Percentiles rank a stretch among this genome's conserved stretches.
Conservation (phyloP, 2,329 filamentous ascomycete species). For the Grosmannia clavigera region DNA sequence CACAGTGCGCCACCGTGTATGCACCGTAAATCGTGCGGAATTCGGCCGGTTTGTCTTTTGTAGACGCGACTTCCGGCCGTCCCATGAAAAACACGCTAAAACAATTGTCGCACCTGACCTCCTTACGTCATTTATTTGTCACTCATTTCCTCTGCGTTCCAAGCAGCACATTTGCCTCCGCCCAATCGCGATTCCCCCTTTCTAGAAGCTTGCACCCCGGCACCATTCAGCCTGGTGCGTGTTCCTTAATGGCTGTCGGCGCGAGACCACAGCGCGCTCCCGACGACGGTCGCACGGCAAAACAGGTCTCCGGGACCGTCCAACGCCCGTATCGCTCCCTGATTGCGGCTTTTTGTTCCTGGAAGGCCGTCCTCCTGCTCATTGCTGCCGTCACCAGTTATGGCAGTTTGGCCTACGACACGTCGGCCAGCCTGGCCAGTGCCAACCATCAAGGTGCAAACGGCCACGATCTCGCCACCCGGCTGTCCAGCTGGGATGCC, state of each 20-base stretch:
- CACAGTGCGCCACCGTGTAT: no score
- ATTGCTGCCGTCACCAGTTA: conserved; percentile 39
- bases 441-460: background rate
- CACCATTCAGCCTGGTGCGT: no score
- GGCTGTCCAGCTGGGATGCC: conserved; percentile 68
- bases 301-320: background rate
- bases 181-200: background rate
- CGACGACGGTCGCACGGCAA: background rate
- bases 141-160: no score
- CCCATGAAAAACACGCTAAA: no score
- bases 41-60: no score
- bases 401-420: conserved; percentile 59
- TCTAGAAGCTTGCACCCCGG: no score
- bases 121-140: no score
- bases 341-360: conserved; percentile 36
- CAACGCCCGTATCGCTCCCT: conserved; percentile 7
- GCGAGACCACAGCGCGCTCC: background rate
- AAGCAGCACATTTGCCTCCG: no score
- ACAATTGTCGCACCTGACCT: no score
- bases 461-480: conserved; percentile 26
- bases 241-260: background rate
- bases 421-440: conserved; percentile 42
- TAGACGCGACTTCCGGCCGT: no score
- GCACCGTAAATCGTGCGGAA: no score
- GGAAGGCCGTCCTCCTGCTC: conserved; percentile 56